Conservation (phyloP, 2,329 filamentous ascomycete species). For the Colletotrichum tamarilloi region DNA sequence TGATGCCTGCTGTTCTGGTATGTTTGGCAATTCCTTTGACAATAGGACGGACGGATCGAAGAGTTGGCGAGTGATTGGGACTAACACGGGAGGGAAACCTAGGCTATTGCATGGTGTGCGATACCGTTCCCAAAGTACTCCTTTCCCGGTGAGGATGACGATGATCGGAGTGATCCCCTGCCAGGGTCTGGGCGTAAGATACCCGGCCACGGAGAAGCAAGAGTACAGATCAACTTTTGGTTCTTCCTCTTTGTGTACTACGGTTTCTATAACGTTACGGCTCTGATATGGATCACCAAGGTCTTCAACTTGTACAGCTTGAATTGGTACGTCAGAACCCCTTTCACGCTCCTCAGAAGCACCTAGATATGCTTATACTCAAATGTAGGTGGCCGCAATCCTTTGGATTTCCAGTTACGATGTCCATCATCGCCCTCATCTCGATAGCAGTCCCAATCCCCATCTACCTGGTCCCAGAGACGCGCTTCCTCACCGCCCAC, state of each 20-base stretch:
- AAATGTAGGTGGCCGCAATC: slow-evolving; percentile 66
- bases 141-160: slow-evolving; percentile 57
- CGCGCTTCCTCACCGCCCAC: slow-evolving; percentile 66
- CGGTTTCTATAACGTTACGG: slow-evolving; percentile 75
- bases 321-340: slow-evolving; percentile 62
- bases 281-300: slow-evolving; percentile 77
- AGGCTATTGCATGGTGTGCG: slow-evolving; percentile 74
- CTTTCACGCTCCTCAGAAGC: background rate
- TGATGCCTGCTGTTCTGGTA: slow-evolving; percentile 71
- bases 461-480: slow-evolving; percentile 65
- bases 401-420: slow-evolving; percentile 73
- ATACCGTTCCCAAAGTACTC: slow-evolving; percentile 74
- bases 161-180: slow-evolving; percentile 43
- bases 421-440: slow-evolving; percentile 69
- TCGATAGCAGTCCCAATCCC: slow-evolving; percentile 70
- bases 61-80: slow-evolving; percentile 27
- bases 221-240: slow-evolving; percentile 77
- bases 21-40: slow-evolving; percentile 41
- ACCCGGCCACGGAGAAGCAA: slow-evolving; percentile 72
- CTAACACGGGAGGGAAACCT: slow-evolving; percentile 2
- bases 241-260: slow-evolving; percentile 79
- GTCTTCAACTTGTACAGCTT: slow-evolving; percentile 78
- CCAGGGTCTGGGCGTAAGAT: slow-evolving; percentile 50
- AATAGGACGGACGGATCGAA: background rate
- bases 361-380: background rate